A percentile compares a stretch with the other conserved stretches of the same genome.
Evolutionary conservation across 805 yeast genomes (phyloP).

Genomic region (Maudiozyma serrabonitensis): DNA sequence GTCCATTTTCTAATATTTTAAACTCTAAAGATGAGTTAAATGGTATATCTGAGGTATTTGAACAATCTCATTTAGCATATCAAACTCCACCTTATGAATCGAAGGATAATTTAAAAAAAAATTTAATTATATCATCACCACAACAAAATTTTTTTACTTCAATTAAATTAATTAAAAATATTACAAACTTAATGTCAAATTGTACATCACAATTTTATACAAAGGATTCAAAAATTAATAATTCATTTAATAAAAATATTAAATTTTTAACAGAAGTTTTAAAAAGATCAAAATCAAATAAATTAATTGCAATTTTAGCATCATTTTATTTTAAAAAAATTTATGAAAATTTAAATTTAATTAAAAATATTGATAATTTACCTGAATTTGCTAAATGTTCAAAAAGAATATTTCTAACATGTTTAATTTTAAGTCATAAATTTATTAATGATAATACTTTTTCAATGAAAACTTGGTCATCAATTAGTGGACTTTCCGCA

Average conservation of each 20-base stretch:
- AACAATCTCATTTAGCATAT: constrained; percentile 4
- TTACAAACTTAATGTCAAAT: constrained; percentile 12
- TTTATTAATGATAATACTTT: constrained; percentile 21
- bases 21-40: not conserved
- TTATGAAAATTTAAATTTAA: not conserved
- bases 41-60: not conserved
- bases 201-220: constrained; percentile 8
- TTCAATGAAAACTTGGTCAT: constrained; percentile 21
- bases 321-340: constrained; percentile 13
- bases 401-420: constrained; percentile 17
- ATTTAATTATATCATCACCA: not conserved
- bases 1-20: not conserved
- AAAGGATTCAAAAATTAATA: constrained; percentile 10
- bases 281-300: constrained; percentile 19
- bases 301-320: constrained; percentile 11
- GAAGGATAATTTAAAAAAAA: not conserved
- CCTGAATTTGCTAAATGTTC: constrained; percentile 22
- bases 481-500: constrained; percentile 15
- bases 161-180: constrained; percentile 2
- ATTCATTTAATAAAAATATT: constrained; percentile 7
- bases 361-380: not conserved
- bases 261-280: constrained; percentile 16
- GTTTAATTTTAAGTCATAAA: constrained; percentile 21
- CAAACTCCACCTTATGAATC: constrained; percentile 14
- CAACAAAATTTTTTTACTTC: not conserved